Base-by-base conservation (phyloP, 352 stramenopile species). In the Globisporangium splendens region DNA sequence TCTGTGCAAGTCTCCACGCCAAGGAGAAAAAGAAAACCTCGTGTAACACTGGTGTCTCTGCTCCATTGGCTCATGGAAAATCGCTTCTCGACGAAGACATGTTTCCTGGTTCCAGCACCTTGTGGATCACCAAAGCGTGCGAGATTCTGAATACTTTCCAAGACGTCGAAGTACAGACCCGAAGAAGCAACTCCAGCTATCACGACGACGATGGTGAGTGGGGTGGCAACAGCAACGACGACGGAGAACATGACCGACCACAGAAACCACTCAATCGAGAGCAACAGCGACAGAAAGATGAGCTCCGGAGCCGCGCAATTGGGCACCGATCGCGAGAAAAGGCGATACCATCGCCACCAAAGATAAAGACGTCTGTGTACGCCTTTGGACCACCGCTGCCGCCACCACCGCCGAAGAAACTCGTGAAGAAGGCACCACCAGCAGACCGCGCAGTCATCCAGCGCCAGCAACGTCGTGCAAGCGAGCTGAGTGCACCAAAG, bases 261-360 rank as follows among this genome's bases (percentile, higher is more conserved):
- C 39, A 43, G 1, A 85, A 78, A 15, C 62, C 54, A 4, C 56
- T 86, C 0, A 87, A 67, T 31, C 68, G 80, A 46, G 67, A 83
- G 20, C 65, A 88, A 24, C 84, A 93, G 42, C 74, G 77, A 12
- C 70, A 86, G 33, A 83, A 79, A 48, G 84, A 93, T 33, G 81
- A 90, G 57, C 59, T 86, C 2, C 69, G 84, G 48, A 90, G 79
- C 56, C 75, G 72, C n/a, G 73, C 75, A 5, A 57, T 89, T 21
- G 74, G 65, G 0, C 83, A 83, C 50, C 75, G 79, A 18, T 88
- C 82, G 2, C 73, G 82, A 50, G 66, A 56, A 14, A 91, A 91
- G 55, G 79, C 77, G 8, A 70, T 77, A 2, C 75, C 77, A 1
- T 89, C 79, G 0, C 79, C 79, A 10, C 56, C 62, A 0, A 83